Conservation (phyloP, 106 monocot genomes). For the Chionographis japonica region DNA sequence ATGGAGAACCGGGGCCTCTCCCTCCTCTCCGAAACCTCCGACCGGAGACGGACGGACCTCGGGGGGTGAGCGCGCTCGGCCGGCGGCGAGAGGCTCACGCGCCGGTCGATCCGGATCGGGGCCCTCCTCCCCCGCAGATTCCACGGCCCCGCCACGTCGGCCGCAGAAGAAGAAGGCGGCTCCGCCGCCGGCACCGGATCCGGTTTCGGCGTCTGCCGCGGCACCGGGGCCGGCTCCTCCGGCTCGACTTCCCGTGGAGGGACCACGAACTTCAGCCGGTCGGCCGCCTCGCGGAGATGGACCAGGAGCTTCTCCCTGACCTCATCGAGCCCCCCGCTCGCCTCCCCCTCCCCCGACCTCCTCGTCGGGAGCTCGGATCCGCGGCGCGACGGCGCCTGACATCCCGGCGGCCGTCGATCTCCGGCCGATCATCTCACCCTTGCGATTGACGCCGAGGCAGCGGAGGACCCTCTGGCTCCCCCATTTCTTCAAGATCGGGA, state of each 20-base stretch:
- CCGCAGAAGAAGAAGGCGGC: neutral
- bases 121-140: slow-evolving; percentile 7
- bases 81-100: neutral
- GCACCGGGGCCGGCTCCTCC: neutral
- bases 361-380: neutral
- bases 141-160: neutral
- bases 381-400: neutral
- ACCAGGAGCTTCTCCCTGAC: slow-evolving; percentile 21
- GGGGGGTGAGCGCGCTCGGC: neutral
- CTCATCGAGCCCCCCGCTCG: slow-evolving; percentile 7
- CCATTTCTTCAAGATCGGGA: too few species aligned
- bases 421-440: too few species aligned
- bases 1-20: neutral
- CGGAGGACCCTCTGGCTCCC: neutral
- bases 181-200: neutral
- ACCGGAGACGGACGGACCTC: neutral
- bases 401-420: neutral
- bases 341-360: neutral
- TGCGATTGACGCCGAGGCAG: neutral
- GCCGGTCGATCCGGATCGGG: neutral
- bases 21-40: neutral
- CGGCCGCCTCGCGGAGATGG: slow-evolving; percentile 21
- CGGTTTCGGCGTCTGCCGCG: neutral
- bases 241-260: neutral
- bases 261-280: slow-evolving; percentile 5